Evolutionary conservation across 139 green algal species (phyloP).

Genomic region (Mesostigma viride): DNA sequence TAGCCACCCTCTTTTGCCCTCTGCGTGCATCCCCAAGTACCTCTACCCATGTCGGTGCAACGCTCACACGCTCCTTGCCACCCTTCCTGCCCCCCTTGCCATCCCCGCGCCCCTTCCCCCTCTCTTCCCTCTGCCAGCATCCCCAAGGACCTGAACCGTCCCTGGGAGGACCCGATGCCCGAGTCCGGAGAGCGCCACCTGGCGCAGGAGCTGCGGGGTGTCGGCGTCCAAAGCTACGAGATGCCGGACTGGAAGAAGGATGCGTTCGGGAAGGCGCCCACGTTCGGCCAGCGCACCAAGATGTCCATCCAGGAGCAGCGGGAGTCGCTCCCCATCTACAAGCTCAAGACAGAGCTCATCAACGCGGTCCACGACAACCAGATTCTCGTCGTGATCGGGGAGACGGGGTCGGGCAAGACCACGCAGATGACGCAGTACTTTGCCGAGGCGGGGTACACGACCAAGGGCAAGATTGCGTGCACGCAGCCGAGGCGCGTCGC

Average conservation of each 20-base stretch:
- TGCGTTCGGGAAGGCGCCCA: constrained; percentile 80
- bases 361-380: constrained; percentile 74
- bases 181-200: constrained; percentile 52
- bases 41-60: neutral
- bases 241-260: constrained; percentile 49
- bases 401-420: constrained; percentile 92
- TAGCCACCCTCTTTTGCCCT: no score
- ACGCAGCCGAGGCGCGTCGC: constrained; percentile 91
- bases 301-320: constrained; percentile 86
- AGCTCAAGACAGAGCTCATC: constrained; percentile 80
- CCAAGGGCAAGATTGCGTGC: constrained; percentile 66
- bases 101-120: no score
- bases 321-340: constrained; percentile 86
- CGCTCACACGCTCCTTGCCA: no score
- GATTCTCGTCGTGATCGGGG: constrained; percentile 72
- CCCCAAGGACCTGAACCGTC: constrained; percentile 79
- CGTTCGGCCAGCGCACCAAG: constrained; percentile 66
- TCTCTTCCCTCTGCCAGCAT: no score
- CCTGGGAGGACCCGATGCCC: constrained; percentile 94
- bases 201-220: constrained; percentile 67
- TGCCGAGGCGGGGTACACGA: constrained; percentile 67
- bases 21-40: constrained; percentile 26
- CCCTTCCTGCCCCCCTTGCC: no score
- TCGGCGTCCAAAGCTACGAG: constrained; percentile 46
- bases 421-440: constrained; percentile 98